These are phyloP conservation scores for Ophiocordyceps australis DNA, from an alignment of 2,329 filamentous ascomycete species.

Conservation along the genomic window DNA sequence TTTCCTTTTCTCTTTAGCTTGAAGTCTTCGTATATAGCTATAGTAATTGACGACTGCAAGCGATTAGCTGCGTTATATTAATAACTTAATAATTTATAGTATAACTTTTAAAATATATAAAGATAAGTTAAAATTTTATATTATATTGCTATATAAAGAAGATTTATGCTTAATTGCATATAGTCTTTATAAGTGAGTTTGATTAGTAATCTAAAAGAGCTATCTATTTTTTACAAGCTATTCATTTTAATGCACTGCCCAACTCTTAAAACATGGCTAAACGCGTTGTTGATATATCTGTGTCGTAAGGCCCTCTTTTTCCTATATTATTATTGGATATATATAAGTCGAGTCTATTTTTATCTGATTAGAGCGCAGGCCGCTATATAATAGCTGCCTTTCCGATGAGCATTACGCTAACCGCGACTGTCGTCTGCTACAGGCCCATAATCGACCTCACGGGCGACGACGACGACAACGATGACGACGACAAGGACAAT, in stretches of 20 bases:
- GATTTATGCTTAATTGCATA: neutral
- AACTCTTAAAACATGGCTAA: neutral
- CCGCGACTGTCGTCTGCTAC: constrained; percentile 6
- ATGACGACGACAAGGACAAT: constrained; percentile 2
- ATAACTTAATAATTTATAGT: neutral
- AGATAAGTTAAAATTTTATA: neutral
- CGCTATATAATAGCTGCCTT: neutral
- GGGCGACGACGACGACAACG: constrained; percentile 4
- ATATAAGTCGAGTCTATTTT: too few species aligned
- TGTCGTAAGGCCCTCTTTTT: neutral
- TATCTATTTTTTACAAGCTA: neutral
- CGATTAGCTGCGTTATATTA: too few species aligned
- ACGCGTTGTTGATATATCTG: neutral
- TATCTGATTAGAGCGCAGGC: neutral
- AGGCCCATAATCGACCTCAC: constrained; percentile 12
- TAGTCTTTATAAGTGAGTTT: neutral
- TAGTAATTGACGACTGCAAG: too few species aligned
- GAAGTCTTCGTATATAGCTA: too few species aligned
- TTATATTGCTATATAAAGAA: neutral
- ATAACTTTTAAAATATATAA: neutral
- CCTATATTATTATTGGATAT: too few species aligned
- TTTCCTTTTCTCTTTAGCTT: too few species aligned
- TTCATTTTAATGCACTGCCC: neutral
- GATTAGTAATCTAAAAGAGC: too few species aligned
- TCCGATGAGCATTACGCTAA: constrained; percentile 10